These are phyloP conservation scores for Pseudoneurospora amorphoporcata DNA, from an alignment of 495 filamentous ascomycete genomes.

Conservation along the genomic window DNA sequence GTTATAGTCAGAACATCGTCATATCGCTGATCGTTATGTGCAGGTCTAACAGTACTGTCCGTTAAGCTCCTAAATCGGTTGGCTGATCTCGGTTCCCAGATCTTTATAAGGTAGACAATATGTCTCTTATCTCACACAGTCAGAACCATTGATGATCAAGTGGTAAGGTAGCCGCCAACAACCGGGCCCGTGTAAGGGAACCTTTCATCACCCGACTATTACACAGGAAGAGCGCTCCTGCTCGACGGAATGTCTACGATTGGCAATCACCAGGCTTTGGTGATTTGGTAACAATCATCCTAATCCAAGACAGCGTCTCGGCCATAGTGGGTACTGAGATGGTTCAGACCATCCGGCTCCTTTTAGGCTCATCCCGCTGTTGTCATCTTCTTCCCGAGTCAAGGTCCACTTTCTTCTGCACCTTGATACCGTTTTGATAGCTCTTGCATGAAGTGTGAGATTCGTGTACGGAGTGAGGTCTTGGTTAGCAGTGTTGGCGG, in stretches of 20 bases:
- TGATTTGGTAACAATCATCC: not conserved
- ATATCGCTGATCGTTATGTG: too few species aligned
- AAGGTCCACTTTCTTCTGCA: slow-evolving; percentile 8
- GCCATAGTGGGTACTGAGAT: not conserved
- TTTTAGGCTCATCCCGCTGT: slow-evolving; percentile 24
- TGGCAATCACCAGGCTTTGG: not conserved
- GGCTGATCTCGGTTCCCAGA: not conserved
- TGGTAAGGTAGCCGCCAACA: not conserved
- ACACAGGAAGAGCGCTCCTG: not conserved
- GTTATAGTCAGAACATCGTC: too few species aligned
- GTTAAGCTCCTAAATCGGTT: not conserved
- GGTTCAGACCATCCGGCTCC: not conserved
- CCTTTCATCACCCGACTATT: not conserved
- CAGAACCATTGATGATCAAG: not conserved
- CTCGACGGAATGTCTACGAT: not conserved
- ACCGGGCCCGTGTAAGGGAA: not conserved
- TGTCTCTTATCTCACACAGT: not conserved
- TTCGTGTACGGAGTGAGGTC: not conserved
- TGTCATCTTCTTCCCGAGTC: slow-evolving; percentile 13
- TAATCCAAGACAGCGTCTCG: not conserved
- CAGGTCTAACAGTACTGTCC: not conserved
- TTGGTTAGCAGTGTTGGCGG: not conserved
- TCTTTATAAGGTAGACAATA: not conserved
- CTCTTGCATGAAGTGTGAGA: slow-evolving; percentile 5
- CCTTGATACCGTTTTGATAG: slow-evolving; percentile 11